Evolutionary conservation across 169 alveolate species (phyloP).

Genomic region (Babesia gibsoni): DNA sequence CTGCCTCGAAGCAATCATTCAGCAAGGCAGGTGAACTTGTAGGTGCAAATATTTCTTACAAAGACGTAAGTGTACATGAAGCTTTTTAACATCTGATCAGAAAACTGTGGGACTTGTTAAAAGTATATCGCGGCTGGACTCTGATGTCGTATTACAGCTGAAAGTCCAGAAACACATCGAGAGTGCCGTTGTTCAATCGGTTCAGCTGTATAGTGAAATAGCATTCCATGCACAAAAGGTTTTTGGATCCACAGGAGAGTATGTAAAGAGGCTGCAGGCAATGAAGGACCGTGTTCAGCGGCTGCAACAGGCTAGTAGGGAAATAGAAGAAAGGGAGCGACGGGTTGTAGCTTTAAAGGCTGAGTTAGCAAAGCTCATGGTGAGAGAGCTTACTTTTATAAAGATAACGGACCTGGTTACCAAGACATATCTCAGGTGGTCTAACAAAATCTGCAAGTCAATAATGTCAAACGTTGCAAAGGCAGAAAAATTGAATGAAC

Average conservation of each 20-base stretch:
- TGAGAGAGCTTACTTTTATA: background rate
- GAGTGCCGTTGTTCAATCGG: background rate
- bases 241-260: background rate
- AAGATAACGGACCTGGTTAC: conserved; percentile 34
- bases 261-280: background rate
- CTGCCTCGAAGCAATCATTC: background rate
- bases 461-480: conserved; percentile 4
- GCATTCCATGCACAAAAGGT: background rate
- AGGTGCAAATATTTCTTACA: background rate
- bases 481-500: background rate
- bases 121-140: background rate
- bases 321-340: background rate
- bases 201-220: background rate
- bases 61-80: background rate
- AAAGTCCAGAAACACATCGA: background rate
- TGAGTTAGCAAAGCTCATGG: background rate
- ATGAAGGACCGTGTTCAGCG: background rate
- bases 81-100: background rate
- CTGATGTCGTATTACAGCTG: conserved; percentile 2
- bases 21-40: conserved; percentile 5
- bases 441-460: background rate
- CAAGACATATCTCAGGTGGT: conserved; percentile 11
- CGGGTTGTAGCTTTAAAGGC: background rate
- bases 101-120: conserved; percentile 18
- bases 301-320: background rate